A percentile compares a stretch with the other conserved stretches of the same genome.
Conservation (phyloP, 2,329 filamentous ascomycete genomes). For the Hansfordia pulvinata region DNA sequence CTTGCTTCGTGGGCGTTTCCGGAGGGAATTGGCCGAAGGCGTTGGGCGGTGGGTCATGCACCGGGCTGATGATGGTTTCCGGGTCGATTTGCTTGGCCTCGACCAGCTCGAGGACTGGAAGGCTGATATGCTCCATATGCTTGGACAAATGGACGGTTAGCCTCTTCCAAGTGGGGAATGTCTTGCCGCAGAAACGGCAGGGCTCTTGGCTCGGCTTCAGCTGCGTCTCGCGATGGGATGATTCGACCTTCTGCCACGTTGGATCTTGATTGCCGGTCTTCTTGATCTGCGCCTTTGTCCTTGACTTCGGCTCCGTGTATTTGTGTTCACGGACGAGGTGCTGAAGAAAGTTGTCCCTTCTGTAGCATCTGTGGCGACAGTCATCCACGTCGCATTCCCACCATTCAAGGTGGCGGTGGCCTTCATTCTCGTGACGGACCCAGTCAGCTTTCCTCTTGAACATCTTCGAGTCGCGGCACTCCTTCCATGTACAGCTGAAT, state of each 20-base stretch:
- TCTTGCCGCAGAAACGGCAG: slow-evolving; percentile 76
- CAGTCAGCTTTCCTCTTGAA: slow-evolving; percentile 95
- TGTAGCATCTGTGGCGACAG: slow-evolving; percentile 70
- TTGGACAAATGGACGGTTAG: slow-evolving; percentile 85
- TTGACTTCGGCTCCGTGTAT: slow-evolving; percentile 66
- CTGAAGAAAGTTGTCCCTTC: slow-evolving; percentile 86
- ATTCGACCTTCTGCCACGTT: slow-evolving; percentile 66
- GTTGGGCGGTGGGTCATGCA: slow-evolving; percentile 40
- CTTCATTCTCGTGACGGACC: slow-evolving; percentile 88
- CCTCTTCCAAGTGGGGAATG: slow-evolving; percentile 80
- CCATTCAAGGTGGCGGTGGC: slow-evolving; percentile 80
- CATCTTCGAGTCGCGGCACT: slow-evolving; percentile 72
- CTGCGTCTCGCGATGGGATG: slow-evolving; percentile 58
- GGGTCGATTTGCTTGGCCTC: slow-evolving; percentile 35
- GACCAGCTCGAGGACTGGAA: slow-evolving; percentile 59
- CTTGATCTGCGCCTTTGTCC: slow-evolving; percentile 57
- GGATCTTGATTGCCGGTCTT: slow-evolving; percentile 42
- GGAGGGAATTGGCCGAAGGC: slow-evolving; percentile 15
- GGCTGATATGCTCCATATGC: slow-evolving; percentile 85
- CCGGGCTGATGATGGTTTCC: slow-evolving; percentile 54
- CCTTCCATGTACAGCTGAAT: slow-evolving; percentile 81
- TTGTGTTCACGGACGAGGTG: slow-evolving; percentile 89
- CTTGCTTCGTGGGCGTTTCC: slow-evolving; percentile 16
- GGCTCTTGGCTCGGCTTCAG: slow-evolving; percentile 59
- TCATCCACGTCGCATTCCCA: slow-evolving; percentile 77